phyloP scores from a whole-genome alignment of 495 filamentous ascomycete genomes.

The Aspergillus heteromorphus region DNA sequence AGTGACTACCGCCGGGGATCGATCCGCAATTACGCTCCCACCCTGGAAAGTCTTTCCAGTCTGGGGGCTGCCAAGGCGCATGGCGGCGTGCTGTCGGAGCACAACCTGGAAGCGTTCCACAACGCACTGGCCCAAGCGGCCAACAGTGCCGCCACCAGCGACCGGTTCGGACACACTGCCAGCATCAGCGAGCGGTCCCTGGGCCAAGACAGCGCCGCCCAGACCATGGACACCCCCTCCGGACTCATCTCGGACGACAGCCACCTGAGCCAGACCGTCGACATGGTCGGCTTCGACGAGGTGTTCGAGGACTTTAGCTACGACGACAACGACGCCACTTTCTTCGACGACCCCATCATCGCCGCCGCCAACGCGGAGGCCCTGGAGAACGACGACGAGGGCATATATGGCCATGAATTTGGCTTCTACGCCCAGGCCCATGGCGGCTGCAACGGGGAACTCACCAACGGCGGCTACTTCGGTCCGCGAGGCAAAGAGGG shows the following conservation, averaged over 20 bases:
- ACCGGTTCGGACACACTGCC: conserved; percentile 55
- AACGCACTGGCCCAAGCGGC: conserved; percentile 76
- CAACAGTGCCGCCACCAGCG: conserved; percentile 64
- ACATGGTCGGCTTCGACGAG: conserved; percentile 35
- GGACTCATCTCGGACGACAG: conserved; percentile 43
- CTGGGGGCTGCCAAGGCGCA: conserved; percentile 27
- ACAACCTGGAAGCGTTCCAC: conserved; percentile 67
- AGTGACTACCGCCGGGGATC: conserved; percentile 28
- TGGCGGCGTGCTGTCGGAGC: conserved; percentile 45
- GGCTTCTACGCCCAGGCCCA: conserved; percentile 85
- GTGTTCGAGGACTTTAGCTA: conserved; percentile 51
- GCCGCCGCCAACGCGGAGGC: conserved; percentile 93
- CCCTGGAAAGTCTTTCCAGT: conserved; percentile 25
- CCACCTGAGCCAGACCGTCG: conserved; percentile 38
- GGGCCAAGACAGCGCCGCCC: conserved; percentile 32
- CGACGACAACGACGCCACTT: conserved; percentile 55
- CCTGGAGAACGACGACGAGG: conserved; percentile 84
- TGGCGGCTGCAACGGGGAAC: conserved; percentile 40
- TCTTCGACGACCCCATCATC: conserved; percentile 83
- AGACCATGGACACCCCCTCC: conserved; percentile 44
- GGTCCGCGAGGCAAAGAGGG: conserved; percentile 59
- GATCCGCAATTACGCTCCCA: conserved; percentile 23
- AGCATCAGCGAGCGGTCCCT: conserved; percentile 41
- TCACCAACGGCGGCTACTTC: conserved; percentile 86
- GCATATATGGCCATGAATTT: conserved; percentile 94